Evolutionary conservation across 2,329 filamentous ascomycete species (phyloP).

Genomic region (Metarhizium guizhouense): DNA sequence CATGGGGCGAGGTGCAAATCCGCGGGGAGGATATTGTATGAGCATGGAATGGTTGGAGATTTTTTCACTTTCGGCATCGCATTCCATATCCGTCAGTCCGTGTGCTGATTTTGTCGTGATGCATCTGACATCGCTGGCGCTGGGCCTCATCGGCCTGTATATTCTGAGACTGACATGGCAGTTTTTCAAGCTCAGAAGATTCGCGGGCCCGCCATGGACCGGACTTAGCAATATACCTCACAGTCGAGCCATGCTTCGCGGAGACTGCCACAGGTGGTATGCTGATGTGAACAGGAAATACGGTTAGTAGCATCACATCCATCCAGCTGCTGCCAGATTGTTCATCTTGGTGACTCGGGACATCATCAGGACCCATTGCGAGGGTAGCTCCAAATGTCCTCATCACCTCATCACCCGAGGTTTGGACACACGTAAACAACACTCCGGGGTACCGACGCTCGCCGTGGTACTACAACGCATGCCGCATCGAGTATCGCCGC

Average conservation of each 20-base stretch:
- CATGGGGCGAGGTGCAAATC: too few species aligned
- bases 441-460: constrained; percentile 31
- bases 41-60: too few species aligned
- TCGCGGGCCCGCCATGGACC: background rate
- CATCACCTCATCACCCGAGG: constrained; percentile 37
- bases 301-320: background rate
- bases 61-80: too few species aligned
- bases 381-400: constrained; percentile 36
- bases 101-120: background rate
- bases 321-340: background rate
- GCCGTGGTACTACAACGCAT: constrained; percentile 34
- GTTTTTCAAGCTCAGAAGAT: background rate
- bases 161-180: background rate
- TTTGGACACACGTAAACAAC: constrained; percentile 34
- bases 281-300: background rate
- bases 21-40: too few species aligned
- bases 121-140: background rate
- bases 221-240: background rate
- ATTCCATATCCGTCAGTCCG: background rate
- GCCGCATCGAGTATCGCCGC: constrained; percentile 36
- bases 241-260: background rate
- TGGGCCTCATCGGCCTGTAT: background rate
- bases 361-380: constrained; percentile 14
- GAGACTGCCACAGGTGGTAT: background rate
- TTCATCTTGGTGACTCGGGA: background rate